Evolutionary conservation across 1,284 basidiomycete genomes (phyloP).

Genomic region (Chondrostereum purpureum): DNA sequence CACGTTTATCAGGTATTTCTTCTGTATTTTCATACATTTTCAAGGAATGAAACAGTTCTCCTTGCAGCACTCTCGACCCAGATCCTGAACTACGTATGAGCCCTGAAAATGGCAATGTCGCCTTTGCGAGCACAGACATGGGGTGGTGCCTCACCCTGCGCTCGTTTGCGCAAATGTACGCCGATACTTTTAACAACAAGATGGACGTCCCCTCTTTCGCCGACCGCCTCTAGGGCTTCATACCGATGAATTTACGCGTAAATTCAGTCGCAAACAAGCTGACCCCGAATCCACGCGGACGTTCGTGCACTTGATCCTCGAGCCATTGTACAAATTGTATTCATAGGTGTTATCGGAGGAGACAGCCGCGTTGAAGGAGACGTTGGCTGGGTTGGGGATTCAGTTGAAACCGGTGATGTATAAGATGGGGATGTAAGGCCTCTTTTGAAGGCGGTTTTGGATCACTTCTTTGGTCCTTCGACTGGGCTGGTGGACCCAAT

Average conservation of each 20-base stretch:
- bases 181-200: conserved; percentile 77
- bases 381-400: conserved; percentile 79
- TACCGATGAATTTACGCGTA: conserved; percentile 77
- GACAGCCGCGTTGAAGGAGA: conserved; percentile 75
- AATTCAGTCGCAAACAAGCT: conserved; percentile 81
- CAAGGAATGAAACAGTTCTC: conserved; percentile 2
- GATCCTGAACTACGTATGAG: conserved; percentile 84
- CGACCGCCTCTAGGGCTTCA: conserved; percentile 97
- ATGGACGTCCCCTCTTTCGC: conserved; percentile 70
- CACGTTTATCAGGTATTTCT: conserved; percentile 75
- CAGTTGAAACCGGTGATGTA: conserved; percentile 88
- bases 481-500: conserved; percentile 90
- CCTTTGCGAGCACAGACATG: conserved; percentile 96
- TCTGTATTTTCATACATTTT: conserved; percentile 2
- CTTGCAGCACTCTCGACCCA: conserved; percentile 72
- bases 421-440: conserved; percentile 98
- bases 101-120: conserved; percentile 94
- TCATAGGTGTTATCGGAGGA: conserved; percentile 92
- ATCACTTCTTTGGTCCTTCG: conserved; percentile 92
- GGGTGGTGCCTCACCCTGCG: conserved; percentile 95
- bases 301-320: conserved; percentile 96
- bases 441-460: conserved; percentile 86
- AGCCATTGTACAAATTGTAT: conserved; percentile 97
- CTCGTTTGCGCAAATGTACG: conserved; percentile 96
- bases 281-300: conserved; percentile 81